Percentiles rank a stretch among this genome's conserved stretches.
These are phyloP conservation scores for Russula ochroleuca DNA, from an alignment of 768 basidiomycete species.

Conservation along the genomic window DNA sequence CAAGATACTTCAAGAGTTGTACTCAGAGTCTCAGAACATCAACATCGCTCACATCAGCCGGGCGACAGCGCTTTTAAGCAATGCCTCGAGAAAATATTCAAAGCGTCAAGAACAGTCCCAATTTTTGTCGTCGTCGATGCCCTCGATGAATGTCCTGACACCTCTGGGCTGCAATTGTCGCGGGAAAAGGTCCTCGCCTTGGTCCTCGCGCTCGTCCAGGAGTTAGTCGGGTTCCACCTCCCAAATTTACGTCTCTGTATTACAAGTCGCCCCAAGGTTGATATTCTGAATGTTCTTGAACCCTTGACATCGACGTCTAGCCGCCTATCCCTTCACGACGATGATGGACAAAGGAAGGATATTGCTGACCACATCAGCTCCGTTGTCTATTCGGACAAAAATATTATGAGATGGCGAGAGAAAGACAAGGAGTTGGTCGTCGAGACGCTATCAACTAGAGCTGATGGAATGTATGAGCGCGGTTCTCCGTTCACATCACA, in stretches of 20 bases:
- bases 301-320: too few species aligned
- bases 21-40: neutral
- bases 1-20: neutral
- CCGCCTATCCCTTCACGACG: neutral
- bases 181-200: neutral
- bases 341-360: neutral
- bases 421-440: too few species aligned
- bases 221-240: too few species aligned
- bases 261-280: too few species aligned
- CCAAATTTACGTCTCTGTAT: too few species aligned
- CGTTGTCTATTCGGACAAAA: neutral
- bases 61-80: neutral
- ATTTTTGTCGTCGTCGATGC: neutral
- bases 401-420: neutral
- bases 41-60: neutral
- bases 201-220: neutral
- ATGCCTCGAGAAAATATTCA: neutral
- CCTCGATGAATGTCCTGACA: neutral
- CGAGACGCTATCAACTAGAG: too few species aligned
- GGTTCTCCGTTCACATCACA: too few species aligned
- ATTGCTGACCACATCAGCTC: neutral
- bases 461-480: too few species aligned
- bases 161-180: neutral
- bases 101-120: neutral
- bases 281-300: too few species aligned